phyloP scores from a whole-genome alignment of 164 flowering plant species.

The Liquidambar formosana region DNA sequence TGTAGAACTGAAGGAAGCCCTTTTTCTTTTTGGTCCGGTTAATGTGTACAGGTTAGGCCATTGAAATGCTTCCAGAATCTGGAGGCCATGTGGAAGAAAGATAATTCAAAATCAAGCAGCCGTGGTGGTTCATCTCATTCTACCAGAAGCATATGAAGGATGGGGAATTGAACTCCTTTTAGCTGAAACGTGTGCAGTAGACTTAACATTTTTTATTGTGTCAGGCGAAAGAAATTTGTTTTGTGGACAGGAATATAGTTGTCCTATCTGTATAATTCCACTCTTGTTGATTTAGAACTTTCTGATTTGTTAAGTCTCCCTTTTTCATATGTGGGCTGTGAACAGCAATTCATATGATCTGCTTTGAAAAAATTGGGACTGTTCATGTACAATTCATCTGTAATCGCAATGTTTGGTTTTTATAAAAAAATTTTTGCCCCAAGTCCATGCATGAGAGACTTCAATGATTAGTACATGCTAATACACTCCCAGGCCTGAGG shows the following conservation, averaged over 20 bases:
- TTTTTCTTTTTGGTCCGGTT: slow-evolving; percentile 1
- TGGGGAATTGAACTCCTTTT: background rate
- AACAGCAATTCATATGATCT: slow-evolving; percentile 1
- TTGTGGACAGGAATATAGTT: background rate
- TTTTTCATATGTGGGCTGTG: slow-evolving; percentile 4
- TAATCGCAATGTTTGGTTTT: background rate
- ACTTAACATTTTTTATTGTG: background rate
- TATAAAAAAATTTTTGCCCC: background rate
- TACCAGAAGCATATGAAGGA: slow-evolving; percentile 16
- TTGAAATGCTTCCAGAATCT: slow-evolving; percentile 65
- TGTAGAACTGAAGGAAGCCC: background rate
- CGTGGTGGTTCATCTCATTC: slow-evolving; percentile 48
- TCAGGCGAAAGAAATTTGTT: slow-evolving; percentile 3
- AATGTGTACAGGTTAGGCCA: slow-evolving; percentile 56
- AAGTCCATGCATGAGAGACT: background rate
- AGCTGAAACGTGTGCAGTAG: background rate
- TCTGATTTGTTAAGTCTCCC: background rate
- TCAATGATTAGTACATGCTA: no score
- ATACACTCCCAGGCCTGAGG: no score
- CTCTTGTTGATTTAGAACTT: background rate
- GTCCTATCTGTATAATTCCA: background rate
- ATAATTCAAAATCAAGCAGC: slow-evolving; percentile 43
- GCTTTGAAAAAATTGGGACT: background rate
- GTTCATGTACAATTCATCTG: background rate
- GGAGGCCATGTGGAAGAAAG: slow-evolving; percentile 61